A percentile compares a stretch with the other conserved stretches of the same genome.
Evolutionary conservation across 2,329 filamentous ascomycete species (phyloP).

Genomic region (Fusarium papillatum): DNA sequence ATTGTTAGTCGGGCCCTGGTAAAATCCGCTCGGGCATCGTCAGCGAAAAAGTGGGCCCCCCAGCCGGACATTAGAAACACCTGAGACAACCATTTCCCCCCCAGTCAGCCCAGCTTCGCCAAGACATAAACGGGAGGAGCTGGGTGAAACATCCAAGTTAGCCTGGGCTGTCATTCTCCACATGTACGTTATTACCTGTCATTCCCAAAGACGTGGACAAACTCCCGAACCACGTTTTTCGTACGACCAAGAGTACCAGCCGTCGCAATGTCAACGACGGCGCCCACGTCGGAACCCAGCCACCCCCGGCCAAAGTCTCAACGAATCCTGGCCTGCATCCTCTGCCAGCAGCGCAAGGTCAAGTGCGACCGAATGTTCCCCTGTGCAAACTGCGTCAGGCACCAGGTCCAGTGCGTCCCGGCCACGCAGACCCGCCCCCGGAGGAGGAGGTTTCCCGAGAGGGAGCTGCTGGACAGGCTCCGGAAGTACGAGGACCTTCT

Average conservation of each 20-base stretch:
- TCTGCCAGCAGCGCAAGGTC: slow-evolving; percentile 75
- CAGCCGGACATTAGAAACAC: slow-evolving; percentile 13
- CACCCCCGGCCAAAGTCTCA: slow-evolving; percentile 31
- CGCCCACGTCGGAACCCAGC: not conserved
- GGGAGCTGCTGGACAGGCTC: slow-evolving; percentile 69
- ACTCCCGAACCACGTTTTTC: not conserved
- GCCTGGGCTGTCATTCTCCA: no score
- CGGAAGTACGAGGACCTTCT: slow-evolving; percentile 70
- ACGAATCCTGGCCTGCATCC: slow-evolving; percentile 62
- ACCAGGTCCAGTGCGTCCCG: slow-evolving; percentile 58
- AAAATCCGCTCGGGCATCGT: slow-evolving; percentile 7
- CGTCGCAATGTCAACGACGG: slow-evolving; percentile 8
- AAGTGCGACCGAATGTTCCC: slow-evolving; percentile 72
- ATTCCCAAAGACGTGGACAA: not conserved
- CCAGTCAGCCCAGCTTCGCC: not conserved
- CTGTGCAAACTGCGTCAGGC: slow-evolving; percentile 66
- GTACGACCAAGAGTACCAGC: not conserved
- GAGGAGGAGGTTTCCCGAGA: slow-evolving; percentile 65
- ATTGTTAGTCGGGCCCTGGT: slow-evolving; percentile 16
- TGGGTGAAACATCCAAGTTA: not conserved
- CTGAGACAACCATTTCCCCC: slow-evolving; percentile 5
- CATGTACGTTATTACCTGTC: not conserved
- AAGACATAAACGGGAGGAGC: not conserved
- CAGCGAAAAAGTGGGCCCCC: slow-evolving; percentile 10
- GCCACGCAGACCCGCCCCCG: slow-evolving; percentile 51